phyloP scores from a whole-genome alignment of 2,329 filamentous ascomycete species.

The Bipolaris sorokiniana region DNA sequence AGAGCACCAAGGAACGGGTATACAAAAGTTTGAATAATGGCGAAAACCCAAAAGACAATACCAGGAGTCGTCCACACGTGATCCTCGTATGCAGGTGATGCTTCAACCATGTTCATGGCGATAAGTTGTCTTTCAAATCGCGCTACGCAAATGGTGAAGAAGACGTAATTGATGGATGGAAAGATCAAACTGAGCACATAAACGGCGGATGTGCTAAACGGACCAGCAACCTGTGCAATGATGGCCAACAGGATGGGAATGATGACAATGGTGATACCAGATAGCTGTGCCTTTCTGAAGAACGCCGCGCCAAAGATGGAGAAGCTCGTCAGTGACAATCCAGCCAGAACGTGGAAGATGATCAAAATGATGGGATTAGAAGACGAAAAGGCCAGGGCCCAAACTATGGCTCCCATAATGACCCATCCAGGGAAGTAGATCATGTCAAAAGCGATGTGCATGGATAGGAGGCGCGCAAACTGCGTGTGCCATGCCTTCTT shows the following conservation, averaged over 20 bases:
- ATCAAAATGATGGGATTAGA: conserved; percentile 54
- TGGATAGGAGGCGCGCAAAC: conserved; percentile 75
- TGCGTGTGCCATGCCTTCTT: conserved; percentile 76
- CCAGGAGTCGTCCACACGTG: conserved; percentile 69
- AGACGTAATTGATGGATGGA: conserved; percentile 85
- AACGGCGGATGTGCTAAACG: conserved; percentile 68
- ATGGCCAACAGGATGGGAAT: conserved; percentile 77
- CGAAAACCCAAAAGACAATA: conserved; percentile 77
- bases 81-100: conserved; percentile 59
- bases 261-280: conserved; percentile 79
- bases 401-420: conserved; percentile 72
- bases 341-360: conserved; percentile 74
- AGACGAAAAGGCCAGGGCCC: conserved; percentile 60
- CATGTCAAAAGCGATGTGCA: conserved; percentile 79
- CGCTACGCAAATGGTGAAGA: conserved; percentile 77
- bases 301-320: conserved; percentile 82
- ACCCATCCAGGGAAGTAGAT: conserved; percentile 86
- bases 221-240: conserved; percentile 75
- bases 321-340: conserved; percentile 77
- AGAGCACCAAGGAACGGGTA: conserved; percentile 78
- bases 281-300: conserved; percentile 86
- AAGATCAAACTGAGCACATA: conserved; percentile 77
- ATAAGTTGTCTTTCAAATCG: conserved; percentile 71
- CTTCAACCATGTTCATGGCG: conserved; percentile 65
- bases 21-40: conserved; percentile 75